Conservation (phyloP, 257 asterid species). For the Marsdenia floribunda region DNA sequence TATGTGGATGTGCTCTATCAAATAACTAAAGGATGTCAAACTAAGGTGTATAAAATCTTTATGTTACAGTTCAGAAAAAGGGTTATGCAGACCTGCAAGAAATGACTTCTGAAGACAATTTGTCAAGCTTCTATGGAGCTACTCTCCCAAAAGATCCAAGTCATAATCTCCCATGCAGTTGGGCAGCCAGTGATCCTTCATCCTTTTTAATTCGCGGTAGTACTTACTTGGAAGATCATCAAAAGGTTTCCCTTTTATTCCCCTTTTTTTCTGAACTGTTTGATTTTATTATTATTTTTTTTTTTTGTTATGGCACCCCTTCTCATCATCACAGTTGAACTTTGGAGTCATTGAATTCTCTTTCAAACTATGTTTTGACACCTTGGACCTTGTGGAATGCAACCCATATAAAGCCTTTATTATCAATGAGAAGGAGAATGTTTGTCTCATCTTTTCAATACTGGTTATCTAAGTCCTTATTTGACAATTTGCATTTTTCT, state of each 20-base stretch:
- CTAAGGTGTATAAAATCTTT: constrained; percentile 9
- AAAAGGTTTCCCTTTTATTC: constrained; percentile 39
- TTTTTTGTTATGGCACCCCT: too few species aligned
- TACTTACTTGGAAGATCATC: constrained; percentile 54
- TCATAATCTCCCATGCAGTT: constrained; percentile 53
- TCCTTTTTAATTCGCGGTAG: constrained; percentile 72
- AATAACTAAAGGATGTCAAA: neutral
- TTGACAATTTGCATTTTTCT: neutral
- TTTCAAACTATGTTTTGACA: neutral
- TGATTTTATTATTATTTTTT: too few species aligned
- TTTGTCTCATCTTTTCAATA: neutral
- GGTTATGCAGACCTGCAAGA: constrained; percentile 69
- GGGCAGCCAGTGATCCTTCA: constrained; percentile 68
- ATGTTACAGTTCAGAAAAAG: constrained; percentile 55
- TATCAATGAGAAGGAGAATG: neutral
- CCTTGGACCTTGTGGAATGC: neutral
- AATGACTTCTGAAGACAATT: constrained; percentile 42
- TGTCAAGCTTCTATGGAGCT: constrained; percentile 44
- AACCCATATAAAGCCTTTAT: neutral
- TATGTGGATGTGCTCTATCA: neutral
- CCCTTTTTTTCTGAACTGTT: neutral
- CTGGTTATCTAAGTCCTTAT: neutral
- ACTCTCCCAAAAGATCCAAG: constrained; percentile 68
- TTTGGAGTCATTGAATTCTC: neutral
- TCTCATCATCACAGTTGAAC: neutral